Percentiles rank a stretch among this genome's conserved stretches.
Conservation (phyloP, 148 eudicot species). For the Nepenthes mirabilis region DNA sequence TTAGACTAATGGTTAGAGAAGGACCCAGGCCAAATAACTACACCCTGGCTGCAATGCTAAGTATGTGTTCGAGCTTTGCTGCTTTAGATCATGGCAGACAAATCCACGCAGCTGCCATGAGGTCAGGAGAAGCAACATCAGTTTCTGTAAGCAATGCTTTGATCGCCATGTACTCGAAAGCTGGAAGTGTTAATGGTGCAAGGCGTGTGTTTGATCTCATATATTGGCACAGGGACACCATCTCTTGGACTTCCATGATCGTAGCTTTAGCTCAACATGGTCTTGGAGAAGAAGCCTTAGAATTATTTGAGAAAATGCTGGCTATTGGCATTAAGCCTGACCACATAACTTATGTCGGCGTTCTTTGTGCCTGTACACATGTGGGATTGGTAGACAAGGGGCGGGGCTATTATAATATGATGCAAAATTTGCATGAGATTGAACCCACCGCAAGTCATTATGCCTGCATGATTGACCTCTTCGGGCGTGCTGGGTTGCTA, state of each 20-base stretch:
- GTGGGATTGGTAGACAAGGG: constrained; percentile 30
- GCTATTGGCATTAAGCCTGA: constrained; percentile 24
- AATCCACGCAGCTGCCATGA: constrained; percentile 26
- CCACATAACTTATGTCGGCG: constrained; percentile 33
- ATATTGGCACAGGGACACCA: constrained; percentile 12
- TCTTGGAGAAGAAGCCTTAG: constrained; percentile 29
- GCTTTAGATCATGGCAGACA: constrained; percentile 29
- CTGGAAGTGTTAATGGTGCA: constrained; percentile 18
- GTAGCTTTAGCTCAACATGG: constrained; percentile 41
- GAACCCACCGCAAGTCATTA: constrained; percentile 22
- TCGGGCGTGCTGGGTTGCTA: constrained; percentile 35
- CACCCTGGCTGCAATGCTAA: constrained; percentile 29
- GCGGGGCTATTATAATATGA: constrained; percentile 27
- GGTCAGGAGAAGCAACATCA: constrained; percentile 18
- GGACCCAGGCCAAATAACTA: constrained; percentile 33
- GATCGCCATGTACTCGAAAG: constrained; percentile 30
- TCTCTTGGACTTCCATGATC: constrained; percentile 39
- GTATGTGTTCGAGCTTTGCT: constrained; percentile 24
- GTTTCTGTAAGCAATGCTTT: constrained; percentile 28
- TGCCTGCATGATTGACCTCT: constrained; percentile 38
- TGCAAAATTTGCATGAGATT: constrained; percentile 24
- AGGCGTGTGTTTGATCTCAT: constrained; percentile 18
- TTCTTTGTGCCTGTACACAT: constrained; percentile 30
- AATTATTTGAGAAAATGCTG: constrained; percentile 27
- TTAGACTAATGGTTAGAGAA: constrained; percentile 26